Base-by-base conservation (phyloP, 192 early-diverging fungal genomes). In the Coemansia sp. region DNA sequence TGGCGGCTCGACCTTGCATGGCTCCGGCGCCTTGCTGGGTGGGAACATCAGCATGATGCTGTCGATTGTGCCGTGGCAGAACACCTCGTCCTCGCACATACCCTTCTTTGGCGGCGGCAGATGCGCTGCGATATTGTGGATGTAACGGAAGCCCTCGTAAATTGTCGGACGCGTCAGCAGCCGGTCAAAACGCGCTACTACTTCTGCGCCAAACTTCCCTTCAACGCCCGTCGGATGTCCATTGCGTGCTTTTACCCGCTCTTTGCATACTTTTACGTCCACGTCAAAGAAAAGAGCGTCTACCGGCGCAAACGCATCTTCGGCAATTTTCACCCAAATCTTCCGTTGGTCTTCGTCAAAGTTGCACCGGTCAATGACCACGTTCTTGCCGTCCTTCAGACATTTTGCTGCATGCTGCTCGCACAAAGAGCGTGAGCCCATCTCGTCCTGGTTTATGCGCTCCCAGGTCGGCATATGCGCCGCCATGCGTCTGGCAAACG, bases 281-380 rank as follows among this genome's bases (percentile, higher is more conserved):
- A 88, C 82, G 62, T 90, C 88, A 69, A 92, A 85, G 66, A 90
- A 86, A 59, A 92, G 85, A 21, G 86, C 87, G 74, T 92, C 84
- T 4, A 91, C 81, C 3, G 82, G 65, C 31, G 85, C 70, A 56
- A 81, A 77, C 14, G 83, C 74, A n/a, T 87, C 69, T 29, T 83
- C 68, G 30, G 90, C 91, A 53, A 91, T 77, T 46, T 82, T 80
- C 29, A 91, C 71, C 89, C 89, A 92, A 58, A 84, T 84, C 70
- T 86, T 87, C 57, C 91, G 85, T 73, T 92, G 91, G 61, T 80
- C 72, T 53, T 82, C 75, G 67, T 92, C 87, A 84, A 92, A 92
- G 78, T 92, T 92, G 76, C 88, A 88, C 27, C 91, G 86, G 70
- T 92, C 91, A 17, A 92, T 82, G 63, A 92, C 77, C 9, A 91